Percentiles rank a stretch among this genome's conserved stretches.
These are phyloP conservation scores for Chlamydomonas sp. DNA, from an alignment of 139 green algal species.

Conservation along the genomic window DNA sequence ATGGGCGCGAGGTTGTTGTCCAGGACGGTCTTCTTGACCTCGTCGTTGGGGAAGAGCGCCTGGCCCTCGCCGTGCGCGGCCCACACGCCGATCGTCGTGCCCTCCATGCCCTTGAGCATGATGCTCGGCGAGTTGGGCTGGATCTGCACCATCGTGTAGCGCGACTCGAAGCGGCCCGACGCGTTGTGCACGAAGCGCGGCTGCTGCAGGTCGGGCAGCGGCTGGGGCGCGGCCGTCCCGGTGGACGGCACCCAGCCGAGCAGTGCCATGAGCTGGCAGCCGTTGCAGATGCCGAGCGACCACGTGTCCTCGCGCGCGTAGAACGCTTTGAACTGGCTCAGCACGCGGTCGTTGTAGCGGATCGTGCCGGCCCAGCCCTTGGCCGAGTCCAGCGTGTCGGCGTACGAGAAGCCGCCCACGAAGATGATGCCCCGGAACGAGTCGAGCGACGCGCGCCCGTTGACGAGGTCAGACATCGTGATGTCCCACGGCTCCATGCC, in stretches of 20 bases:
- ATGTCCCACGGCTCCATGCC: slow-evolving; percentile 97
- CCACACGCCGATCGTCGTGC: slow-evolving; percentile 86
- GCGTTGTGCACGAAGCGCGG: slow-evolving; percentile 97
- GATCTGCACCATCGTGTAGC: slow-evolving; percentile 65
- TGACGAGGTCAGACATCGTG: slow-evolving; percentile 92
- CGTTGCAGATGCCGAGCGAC: slow-evolving; percentile 96
- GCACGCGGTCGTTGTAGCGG: slow-evolving; percentile 79
- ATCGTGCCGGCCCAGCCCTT: slow-evolving; percentile 97
- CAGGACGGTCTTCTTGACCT: slow-evolving; percentile 55
- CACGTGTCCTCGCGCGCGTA: slow-evolving; percentile 82
- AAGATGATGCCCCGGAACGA: slow-evolving; percentile 81
- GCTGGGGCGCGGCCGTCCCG: slow-evolving; percentile 16
- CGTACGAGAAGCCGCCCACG: slow-evolving; percentile 88
- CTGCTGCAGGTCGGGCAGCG: slow-evolving; percentile 71
- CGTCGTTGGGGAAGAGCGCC: slow-evolving; percentile 80
- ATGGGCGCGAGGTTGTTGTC: slow-evolving; percentile 68
- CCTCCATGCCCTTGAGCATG: slow-evolving; percentile 82
- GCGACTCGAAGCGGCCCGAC: slow-evolving; percentile 75
- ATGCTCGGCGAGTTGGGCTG: slow-evolving; percentile 69
- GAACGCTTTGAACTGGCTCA: slow-evolving; percentile 85
- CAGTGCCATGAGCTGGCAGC: slow-evolving; percentile 98
- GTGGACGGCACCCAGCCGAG: slow-evolving; percentile 89
- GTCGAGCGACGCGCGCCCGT: slow-evolving; percentile 61
- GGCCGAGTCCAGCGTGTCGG: slow-evolving; percentile 91
- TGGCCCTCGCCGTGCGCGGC: slow-evolving; percentile 92